Evolutionary conservation across 1,284 basidiomycete species (phyloP).

Genomic region (Puccinia triticina): DNA sequence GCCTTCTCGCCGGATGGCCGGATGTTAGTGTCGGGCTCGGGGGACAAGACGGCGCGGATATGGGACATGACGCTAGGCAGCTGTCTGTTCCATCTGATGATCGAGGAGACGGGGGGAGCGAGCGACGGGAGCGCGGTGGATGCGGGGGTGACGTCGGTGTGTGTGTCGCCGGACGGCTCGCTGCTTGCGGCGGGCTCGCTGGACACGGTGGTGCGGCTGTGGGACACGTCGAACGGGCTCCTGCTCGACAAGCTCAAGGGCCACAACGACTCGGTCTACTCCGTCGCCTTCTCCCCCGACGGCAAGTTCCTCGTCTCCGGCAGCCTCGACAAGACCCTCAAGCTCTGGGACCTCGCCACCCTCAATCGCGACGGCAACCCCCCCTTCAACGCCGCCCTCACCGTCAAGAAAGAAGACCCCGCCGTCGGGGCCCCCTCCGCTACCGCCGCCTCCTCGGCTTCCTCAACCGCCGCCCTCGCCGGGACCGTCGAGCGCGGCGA

Average conservation of each 20-base stretch:
- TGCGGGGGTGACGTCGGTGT: conserved; percentile 65
- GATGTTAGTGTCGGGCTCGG: conserved; percentile 82
- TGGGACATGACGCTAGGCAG: conserved; percentile 76
- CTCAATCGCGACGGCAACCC: conserved; percentile 60
- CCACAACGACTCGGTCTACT: conserved; percentile 80
- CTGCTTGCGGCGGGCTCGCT: conserved; percentile 80
- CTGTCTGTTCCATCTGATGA: conserved; percentile 61
- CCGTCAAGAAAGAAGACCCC: conserved; percentile 62
- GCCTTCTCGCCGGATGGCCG: conserved; percentile 81
- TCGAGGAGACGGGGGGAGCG: conserved; percentile 30
- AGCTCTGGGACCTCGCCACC: conserved; percentile 78
- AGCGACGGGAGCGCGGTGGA: conserved; percentile 38
- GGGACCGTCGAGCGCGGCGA: conserved; percentile 28
- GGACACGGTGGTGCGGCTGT: conserved; percentile 81
- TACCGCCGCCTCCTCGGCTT: not conserved
- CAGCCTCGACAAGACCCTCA: conserved; percentile 81
- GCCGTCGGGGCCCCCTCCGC: not conserved
- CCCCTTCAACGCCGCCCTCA: conserved; percentile 52
- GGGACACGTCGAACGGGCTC: conserved; percentile 75
- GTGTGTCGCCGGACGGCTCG: conserved; percentile 77
- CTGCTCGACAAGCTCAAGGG: conserved; percentile 76
- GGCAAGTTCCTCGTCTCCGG: conserved; percentile 76
- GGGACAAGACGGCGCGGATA: conserved; percentile 83
- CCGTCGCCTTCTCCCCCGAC: conserved; percentile 83
- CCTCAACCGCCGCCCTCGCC: no score